Conservation (phyloP, 192 early-diverging fungal species). For the Spinellus fusiger region DNA sequence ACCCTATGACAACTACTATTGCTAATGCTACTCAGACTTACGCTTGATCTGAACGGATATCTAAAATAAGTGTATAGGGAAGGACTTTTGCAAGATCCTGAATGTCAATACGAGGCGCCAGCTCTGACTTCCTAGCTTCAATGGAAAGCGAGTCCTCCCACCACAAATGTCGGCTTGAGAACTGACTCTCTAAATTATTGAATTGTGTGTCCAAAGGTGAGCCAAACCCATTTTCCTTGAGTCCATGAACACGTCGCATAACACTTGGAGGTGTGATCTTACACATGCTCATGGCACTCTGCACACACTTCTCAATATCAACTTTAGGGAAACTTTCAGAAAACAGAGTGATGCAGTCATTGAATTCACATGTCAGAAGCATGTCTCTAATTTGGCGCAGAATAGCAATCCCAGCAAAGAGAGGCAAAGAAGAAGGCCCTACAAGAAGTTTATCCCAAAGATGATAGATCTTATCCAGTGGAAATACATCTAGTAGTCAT, state of each 20-base stretch:
- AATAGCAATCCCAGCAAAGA: conserved; percentile 67
- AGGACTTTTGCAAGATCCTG: conserved; percentile 41
- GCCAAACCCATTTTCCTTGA: not conserved
- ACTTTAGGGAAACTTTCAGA: conserved; percentile 58
- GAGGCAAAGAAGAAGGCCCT: conserved; percentile 54
- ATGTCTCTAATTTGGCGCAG: conserved; percentile 59
- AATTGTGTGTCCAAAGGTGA: not conserved
- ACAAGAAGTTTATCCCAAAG: conserved; percentile 74
- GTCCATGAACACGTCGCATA: conserved; percentile 27
- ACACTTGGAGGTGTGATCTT: conserved; percentile 66
- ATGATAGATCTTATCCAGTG: conserved; percentile 73
- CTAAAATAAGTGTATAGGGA: conserved; percentile 46
- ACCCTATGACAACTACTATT: too few species aligned
- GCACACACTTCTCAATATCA: conserved; percentile 66
- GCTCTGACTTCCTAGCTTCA: conserved; percentile 41
- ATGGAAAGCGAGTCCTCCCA: conserved; percentile 46
- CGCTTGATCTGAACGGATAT: conserved; percentile 51
- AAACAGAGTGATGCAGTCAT: conserved; percentile 46
- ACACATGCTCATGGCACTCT: conserved; percentile 53
- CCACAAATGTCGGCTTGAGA: conserved; percentile 23
- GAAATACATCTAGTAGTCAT: conserved; percentile 60
- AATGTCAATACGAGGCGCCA: conserved; percentile 49
- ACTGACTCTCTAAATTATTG: not conserved
- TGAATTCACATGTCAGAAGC: conserved; percentile 64
- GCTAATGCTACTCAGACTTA: conserved; percentile 22